Evolutionary conservation across 306 rosid genomes (phyloP).

Genomic region (Trichosanthes truncata): DNA sequence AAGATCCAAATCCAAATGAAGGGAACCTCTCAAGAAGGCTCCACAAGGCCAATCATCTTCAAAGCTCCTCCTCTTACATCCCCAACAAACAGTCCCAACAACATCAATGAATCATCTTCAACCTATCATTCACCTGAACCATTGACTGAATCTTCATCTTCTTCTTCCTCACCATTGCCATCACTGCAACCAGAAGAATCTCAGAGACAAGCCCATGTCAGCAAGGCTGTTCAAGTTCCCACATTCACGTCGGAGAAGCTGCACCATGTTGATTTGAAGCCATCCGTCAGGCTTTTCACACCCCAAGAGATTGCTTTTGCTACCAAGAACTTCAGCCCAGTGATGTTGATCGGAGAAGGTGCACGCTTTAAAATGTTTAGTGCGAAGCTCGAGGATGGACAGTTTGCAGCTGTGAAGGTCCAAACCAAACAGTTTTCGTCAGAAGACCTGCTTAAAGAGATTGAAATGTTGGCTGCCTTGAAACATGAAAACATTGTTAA

Average conservation of each 20-base stretch:
- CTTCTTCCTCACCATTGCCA: background rate
- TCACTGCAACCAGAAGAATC: background rate
- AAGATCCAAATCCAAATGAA: conserved; percentile 18
- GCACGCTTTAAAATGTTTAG: conserved; percentile 22
- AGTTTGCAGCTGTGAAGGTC: conserved; percentile 27
- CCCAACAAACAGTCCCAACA: background rate
- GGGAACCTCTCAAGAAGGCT: conserved; percentile 42
- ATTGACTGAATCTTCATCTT: conserved; percentile 21
- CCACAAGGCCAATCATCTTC: conserved; percentile 17
- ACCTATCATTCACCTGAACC: conserved; percentile 15
- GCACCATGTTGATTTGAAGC: conserved; percentile 9
- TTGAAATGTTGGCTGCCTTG: conserved; percentile 17
- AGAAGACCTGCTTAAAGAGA: conserved; percentile 25
- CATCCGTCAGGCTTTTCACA: conserved; percentile 23
- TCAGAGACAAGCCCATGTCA: background rate
- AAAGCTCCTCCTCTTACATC: conserved; percentile 16
- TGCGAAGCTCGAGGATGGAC: conserved; percentile 25
- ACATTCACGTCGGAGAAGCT: conserved; percentile 11
- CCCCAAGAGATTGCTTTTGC: conserved; percentile 25
- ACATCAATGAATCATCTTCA: background rate
- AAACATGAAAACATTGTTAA: conserved; percentile 28
- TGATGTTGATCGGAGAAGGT: conserved; percentile 33
- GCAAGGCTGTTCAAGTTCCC: conserved; percentile 8
- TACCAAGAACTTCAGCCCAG: conserved; percentile 27
- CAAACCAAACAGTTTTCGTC: conserved; percentile 11